Percentiles rank a stretch among this genome's conserved stretches.
Evolutionary conservation across 441 rosid species (phyloP).

Genomic region (Populus trichocarpa): DNA sequence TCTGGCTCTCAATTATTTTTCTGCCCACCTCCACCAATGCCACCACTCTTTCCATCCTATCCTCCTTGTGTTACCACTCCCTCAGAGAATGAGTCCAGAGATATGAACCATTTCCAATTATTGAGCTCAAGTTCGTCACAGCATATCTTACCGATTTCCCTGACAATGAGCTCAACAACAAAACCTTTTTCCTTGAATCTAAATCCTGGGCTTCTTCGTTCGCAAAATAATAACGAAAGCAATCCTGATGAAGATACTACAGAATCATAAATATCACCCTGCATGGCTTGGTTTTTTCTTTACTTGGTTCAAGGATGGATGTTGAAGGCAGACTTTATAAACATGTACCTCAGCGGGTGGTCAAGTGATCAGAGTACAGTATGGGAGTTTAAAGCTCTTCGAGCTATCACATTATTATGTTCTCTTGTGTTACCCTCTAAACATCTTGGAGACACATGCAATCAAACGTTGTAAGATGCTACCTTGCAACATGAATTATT

Average conservation of each 20-base stretch:
- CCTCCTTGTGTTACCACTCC: slow-evolving; percentile 41
- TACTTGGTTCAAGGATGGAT: not conserved
- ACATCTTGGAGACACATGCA: too few relatives aligned
- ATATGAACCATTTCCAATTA: slow-evolving; percentile 51
- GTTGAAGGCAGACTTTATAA: too few relatives aligned
- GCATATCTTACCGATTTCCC: slow-evolving; percentile 32
- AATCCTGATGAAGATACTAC: slow-evolving; percentile 30
- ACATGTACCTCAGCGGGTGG: too few relatives aligned
- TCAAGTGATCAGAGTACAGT: too few relatives aligned
- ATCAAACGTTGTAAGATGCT: too few relatives aligned
- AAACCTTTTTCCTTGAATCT: slow-evolving; percentile 46
- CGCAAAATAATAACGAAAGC: slow-evolving; percentile 20
- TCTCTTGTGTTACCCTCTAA: too few relatives aligned
- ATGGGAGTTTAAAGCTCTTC: too few relatives aligned
- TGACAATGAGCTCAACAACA: slow-evolving; percentile 30
- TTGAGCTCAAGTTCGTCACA: slow-evolving; percentile 43
- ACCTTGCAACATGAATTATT: too few relatives aligned
- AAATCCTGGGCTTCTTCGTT: slow-evolving; percentile 35
- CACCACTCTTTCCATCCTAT: slow-evolving; percentile 57
- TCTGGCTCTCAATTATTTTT: slow-evolving; percentile 49
- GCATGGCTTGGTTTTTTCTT: not conserved
- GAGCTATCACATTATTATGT: too few relatives aligned
- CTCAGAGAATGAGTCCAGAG: slow-evolving; percentile 33
- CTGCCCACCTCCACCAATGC: slow-evolving; percentile 49
- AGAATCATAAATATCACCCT: slow-evolving; percentile 13